Conservation (phyloP, 345 rosid genomes). For the Populus davidiana region DNA sequence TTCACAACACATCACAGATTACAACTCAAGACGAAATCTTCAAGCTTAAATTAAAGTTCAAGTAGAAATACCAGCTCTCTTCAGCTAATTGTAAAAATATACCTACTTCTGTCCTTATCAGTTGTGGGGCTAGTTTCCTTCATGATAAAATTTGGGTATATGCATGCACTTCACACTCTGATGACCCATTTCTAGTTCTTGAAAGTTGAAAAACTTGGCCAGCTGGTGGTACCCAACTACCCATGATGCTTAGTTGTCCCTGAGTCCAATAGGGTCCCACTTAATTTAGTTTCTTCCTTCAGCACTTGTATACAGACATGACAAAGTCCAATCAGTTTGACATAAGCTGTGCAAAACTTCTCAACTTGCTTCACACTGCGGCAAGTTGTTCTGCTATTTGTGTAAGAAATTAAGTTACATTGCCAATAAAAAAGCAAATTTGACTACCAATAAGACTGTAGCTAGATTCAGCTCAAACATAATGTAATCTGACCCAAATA, state of each 20-base stretch:
- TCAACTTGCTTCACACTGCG: constrained; percentile 1
- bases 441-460: not conserved
- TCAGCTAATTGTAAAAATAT: not conserved
- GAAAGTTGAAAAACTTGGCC: not conserved
- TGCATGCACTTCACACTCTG: constrained; percentile 11
- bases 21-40: not conserved
- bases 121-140: not conserved
- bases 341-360: constrained; percentile 2
- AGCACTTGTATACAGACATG: constrained; percentile 6
- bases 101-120: not conserved
- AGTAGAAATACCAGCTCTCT: not conserved
- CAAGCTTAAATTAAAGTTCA: not conserved
- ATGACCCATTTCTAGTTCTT: constrained; percentile 4
- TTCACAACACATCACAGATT: no score
- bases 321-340: constrained; percentile 9
- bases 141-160: constrained; percentile 1
- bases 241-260: not conserved
- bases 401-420: not conserved
- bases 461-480: not conserved
- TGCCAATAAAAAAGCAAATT: not conserved
- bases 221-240: not conserved
- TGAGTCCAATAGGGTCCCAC: constrained; percentile 17
- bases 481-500: not conserved
- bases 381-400: constrained; percentile 16
- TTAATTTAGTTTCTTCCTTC: constrained; percentile 9